Evolutionary conservation across 192 early-diverging fungal species (phyloP).

Genomic region (Chytriomyces sp.): DNA sequence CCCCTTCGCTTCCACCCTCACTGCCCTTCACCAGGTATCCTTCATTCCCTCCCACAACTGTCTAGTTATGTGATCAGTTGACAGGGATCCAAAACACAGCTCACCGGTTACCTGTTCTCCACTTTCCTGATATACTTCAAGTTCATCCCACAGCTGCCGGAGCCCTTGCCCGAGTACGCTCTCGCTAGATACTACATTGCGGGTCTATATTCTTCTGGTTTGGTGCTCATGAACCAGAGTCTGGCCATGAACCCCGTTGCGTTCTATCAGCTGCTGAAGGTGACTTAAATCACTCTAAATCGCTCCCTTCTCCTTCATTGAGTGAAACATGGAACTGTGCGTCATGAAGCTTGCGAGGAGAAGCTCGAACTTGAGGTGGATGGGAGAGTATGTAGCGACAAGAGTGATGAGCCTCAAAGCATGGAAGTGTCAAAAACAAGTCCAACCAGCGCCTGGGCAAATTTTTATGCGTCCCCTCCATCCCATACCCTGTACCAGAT

Average conservation of each 20-base stretch:
- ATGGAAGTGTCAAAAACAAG: too few species aligned
- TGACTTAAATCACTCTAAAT: background rate
- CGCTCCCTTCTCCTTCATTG: too few species aligned
- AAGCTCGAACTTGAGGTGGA: too few species aligned
- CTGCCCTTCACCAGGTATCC: slow-evolving; percentile 27
- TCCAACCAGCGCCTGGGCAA: too few species aligned
- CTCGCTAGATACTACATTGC: slow-evolving; percentile 15
- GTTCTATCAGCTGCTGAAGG: slow-evolving; percentile 25
- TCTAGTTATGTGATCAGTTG: background rate
- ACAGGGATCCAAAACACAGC: background rate
- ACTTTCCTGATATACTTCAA: slow-evolving; percentile 9
- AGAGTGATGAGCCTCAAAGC: too few species aligned
- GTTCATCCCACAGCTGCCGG: slow-evolving; percentile 21
- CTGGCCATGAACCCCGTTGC: slow-evolving; percentile 29
- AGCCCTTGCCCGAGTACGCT: slow-evolving; percentile 13
- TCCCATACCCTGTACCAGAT: slow-evolving; percentile 12
- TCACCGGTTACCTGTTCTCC: slow-evolving; percentile 9
- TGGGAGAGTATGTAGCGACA: too few species aligned
- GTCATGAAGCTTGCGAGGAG: too few species aligned
- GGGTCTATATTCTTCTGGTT: slow-evolving; percentile 18
- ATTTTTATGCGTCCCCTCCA: too few species aligned
- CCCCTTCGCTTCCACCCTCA: slow-evolving; percentile 18
- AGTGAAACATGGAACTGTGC: too few species aligned
- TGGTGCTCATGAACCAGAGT: slow-evolving; percentile 32
- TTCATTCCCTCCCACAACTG: background rate